Base-by-base conservation (phyloP, 2,329 filamentous ascomycete genomes). In the Fusarium globosum region DNA sequence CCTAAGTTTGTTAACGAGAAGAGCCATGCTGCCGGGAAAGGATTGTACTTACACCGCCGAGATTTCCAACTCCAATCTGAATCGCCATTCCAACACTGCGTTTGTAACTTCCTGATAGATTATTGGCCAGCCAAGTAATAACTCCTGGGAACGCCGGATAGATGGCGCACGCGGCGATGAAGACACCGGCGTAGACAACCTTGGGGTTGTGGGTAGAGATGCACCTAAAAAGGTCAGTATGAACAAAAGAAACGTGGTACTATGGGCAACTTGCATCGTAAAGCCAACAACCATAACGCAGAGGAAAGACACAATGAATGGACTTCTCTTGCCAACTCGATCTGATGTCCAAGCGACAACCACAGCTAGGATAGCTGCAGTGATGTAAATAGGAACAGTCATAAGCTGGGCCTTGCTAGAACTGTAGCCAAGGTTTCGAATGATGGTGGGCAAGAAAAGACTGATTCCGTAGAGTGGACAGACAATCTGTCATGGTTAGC, bases 111-210 rank as follows among this genome's bases (percentile, higher is more conserved):
- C 86, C 86, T 62, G 95, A 90, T 16, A 93, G 86, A 68, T 97
- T 97, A 80, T 96, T 97, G 39, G 89, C 88, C 1, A 91, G 84
- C 94, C 94, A 97, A 1, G 92, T 87, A 57, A 97, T 92, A 2
- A 92, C 92, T 60, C 95, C 95, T 0, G 93, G 85, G 65, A 96
- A 93, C 35, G 89, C 91, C 0, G 94, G 93, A 74, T 96, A 96
- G 63, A 96, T 95, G 5, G 93, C 92, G 65, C 94, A 88, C 0
- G 94, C 92, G 0, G 90, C 92, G 1, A 97, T 84, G 81, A 95
- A 97, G 0, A 92, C 91, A 0, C 92, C 94, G 0, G 89, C 92
- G 74, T 97, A 97, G 16, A 90, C 86, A 1, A 90, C 90, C 2
- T 85, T 85, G 3, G 90, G 86, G 63, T 91, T 90, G 7, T 77